Evolutionary conservation across 768 basidiomycete genomes (phyloP), one percentile per base, ranked within the genome.

Genomic region (Leccinum boreale): DNA sequence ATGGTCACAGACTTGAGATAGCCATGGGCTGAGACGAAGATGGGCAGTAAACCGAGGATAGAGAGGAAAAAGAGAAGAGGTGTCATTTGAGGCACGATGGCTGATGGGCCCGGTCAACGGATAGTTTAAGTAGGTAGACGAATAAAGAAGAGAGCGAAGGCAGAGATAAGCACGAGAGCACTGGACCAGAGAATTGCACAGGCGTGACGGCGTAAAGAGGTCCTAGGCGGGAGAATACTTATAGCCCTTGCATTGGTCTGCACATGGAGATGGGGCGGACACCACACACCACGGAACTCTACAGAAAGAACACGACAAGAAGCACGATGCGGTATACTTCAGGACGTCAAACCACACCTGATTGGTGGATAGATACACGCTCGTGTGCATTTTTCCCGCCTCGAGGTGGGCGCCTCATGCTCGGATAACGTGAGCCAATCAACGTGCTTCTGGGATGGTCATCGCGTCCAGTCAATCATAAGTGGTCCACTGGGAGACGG

Each of bases 21-120:
- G n/a, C 72, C 72, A 33, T 73, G 72, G 21, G 73, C 69, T 14
- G 65, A 67, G 49, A 67, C 70, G 33, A 70, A 28, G 21, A 61
- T 21, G 6, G 69, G 61, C 1, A 68, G 31, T 24, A 66, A 45
- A 26, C 58, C 50, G 11, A 62, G 24, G 24, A 62, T n/a, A 24
- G 61, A 28, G 47, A 64, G 35, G 50, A 52, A 1, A 5, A 57
- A 46, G 39, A 65, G 52, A 52, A 66, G 10, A 36, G 24, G 58
- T 14, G 28, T 48, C 69, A 68, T 70, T 12, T 5, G 26, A 12
- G 46, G 17, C 4, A 33, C 12, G 54, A 53, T 45, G 36, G 39
- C 33, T 10, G 52, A 52, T 35, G 51, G 51, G 50, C 64, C 44
- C 66, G 68, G 28, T 67, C 68, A 62, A 59, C 68, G 57, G 52